Percentiles rank a stretch among this genome's conserved stretches.
These are phyloP conservation scores for Trichosporon sp. DNA, from an alignment of 1,284 basidiomycete species.

Conservation along the genomic window DNA sequence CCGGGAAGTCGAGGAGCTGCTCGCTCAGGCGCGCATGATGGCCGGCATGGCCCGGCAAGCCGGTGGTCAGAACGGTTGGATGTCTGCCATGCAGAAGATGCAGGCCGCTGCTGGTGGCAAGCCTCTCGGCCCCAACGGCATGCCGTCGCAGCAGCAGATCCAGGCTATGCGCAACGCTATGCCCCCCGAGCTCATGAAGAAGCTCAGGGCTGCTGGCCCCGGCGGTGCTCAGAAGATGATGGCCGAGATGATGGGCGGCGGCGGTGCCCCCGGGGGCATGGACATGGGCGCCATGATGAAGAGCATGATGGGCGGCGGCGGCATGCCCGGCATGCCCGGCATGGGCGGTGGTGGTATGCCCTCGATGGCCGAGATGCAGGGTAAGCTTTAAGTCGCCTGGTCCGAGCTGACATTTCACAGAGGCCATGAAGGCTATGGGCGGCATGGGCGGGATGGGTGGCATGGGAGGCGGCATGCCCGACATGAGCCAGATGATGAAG, in stretches of 20 bases:
- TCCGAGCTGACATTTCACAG: slow-evolving; percentile 33
- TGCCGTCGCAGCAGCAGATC: slow-evolving; percentile 88
- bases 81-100: slow-evolving; percentile 87
- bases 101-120: slow-evolving; percentile 80
- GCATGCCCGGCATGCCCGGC: slow-evolving; percentile 23
- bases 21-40: slow-evolving; percentile 97
- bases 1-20: slow-evolving; percentile 91
- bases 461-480: slow-evolving; percentile 58
- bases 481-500: slow-evolving; percentile 56
- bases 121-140: slow-evolving; percentile 77
- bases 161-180: slow-evolving; percentile 85
- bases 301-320: slow-evolving; percentile 54
- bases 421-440: slow-evolving; percentile 74
- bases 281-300: slow-evolving; percentile 67
- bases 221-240: slow-evolving; percentile 94
- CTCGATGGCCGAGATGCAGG: slow-evolving; percentile 58
- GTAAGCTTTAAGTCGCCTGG: slow-evolving; percentile 29
- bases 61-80: slow-evolving; percentile 93
- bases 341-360: slow-evolving; percentile 54
- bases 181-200: slow-evolving; percentile 84
- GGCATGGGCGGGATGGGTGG: slow-evolving; percentile 61
- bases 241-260: slow-evolving; percentile 89
- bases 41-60: slow-evolving; percentile 95
- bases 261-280: slow-evolving; percentile 59
- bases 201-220: slow-evolving; percentile 71